Base-by-base conservation (phyloP, 306 rosid species). In the Hippophae tibetana region DNA sequence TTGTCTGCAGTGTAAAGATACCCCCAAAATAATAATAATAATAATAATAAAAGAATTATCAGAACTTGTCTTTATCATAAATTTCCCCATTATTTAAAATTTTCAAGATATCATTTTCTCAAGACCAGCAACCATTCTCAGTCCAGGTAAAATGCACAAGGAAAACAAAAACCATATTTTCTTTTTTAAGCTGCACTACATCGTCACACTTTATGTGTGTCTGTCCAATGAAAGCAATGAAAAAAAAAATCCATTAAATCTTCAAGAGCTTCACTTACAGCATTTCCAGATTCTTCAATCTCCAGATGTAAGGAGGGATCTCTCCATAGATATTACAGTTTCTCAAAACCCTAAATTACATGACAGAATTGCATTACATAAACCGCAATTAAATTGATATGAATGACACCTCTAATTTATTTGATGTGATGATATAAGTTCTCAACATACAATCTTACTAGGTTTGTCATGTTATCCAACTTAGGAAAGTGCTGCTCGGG, bases 301-400 rank as follows among this genome's bases (percentile, higher is more conserved):
- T 77, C 98, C 92, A 87, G 58, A 90, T 50, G 70, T 83, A 79
- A 50, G 79, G 50, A 41, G 98, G 95, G 57, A 85, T 73, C 76
- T 81, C 74, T 60, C 98, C 96, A 14, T 79, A 75, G 70, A 90
- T 81, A 61, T 87, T 81, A 65, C 98, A 87, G 47, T 74, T 90
- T 69, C 98, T 85, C 70, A 90, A 69, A 71, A 85, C 70, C 89
- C 98, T 90, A 58, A 43, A 66, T 58, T 9, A 44, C 47, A 72
- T 54, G 50, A 43, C 8, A 8, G 52, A 76, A 54, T 73, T 72
- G 75, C 56, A 60, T 72, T 75, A 76, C 38, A 67, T 42, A 63
- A 66, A 67, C 59, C 57, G 62, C 38, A 11, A 43, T 45, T 42
- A 68, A 65, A 67, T 10, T 54, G 43, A 68, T 68, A 9, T 44